A percentile compares a stretch with the other conserved stretches of the same genome.
These are phyloP conservation scores for Solanum chmielewskii DNA, from an alignment of 257 asterid genomes.

Conservation along the genomic window DNA sequence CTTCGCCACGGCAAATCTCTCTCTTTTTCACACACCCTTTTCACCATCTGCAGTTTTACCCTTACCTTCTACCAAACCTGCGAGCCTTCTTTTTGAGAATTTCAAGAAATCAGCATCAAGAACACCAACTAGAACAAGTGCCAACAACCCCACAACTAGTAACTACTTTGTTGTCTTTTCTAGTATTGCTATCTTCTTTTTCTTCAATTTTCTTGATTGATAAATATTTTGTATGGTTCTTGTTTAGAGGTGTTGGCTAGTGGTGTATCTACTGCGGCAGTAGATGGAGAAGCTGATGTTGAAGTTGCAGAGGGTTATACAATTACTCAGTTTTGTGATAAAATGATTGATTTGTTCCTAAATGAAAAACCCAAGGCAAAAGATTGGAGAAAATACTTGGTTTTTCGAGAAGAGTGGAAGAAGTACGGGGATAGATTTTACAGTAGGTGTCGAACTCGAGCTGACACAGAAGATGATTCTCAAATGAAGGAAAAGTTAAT, in stretches of 20 bases:
- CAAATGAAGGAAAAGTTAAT: slow-evolving; percentile 48
- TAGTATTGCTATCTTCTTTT: neutral
- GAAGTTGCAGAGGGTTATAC: slow-evolving; percentile 77
- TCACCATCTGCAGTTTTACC: slow-evolving; percentile 25
- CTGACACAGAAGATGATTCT: slow-evolving; percentile 47
- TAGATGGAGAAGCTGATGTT: slow-evolving; percentile 32
- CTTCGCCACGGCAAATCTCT: slow-evolving; percentile 12
- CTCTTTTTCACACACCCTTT: slow-evolving; percentile 27
- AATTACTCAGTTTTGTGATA: slow-evolving; percentile 71
- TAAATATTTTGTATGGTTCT: neutral
- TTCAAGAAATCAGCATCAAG: slow-evolving; percentile 7
- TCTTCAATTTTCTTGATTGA: neutral
- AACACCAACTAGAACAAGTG: slow-evolving; percentile 1
- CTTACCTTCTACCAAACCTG: slow-evolving; percentile 15
- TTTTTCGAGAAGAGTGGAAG: slow-evolving; percentile 78
- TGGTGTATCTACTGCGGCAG: slow-evolving; percentile 17
- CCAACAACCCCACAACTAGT: slow-evolving; percentile 7
- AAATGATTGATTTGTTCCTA: slow-evolving; percentile 70
- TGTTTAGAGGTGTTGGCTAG: slow-evolving; percentile 21
- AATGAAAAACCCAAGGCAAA: slow-evolving; percentile 77
- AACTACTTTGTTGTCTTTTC: neutral
- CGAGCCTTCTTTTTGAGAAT: slow-evolving; percentile 5
- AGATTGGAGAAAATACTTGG: slow-evolving; percentile 70
- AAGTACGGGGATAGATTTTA: slow-evolving; percentile 60
- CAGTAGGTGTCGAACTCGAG: slow-evolving; percentile 41